Conservation (phyloP, 371 early-diverging fungal species). For the Fennellomyces sp. region DNA sequence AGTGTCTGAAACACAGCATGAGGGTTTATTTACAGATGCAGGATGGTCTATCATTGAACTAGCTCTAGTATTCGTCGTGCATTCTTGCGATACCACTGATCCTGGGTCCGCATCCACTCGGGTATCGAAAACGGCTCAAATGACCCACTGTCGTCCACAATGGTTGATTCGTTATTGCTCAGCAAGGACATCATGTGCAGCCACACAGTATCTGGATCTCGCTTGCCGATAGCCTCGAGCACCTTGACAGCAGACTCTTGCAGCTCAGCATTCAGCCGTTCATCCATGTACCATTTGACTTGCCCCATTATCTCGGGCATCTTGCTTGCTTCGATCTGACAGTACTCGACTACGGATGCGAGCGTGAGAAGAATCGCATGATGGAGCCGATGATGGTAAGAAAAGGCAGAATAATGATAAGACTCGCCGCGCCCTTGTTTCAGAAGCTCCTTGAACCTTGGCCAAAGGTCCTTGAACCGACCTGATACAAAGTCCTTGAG, state of each 20-base stretch:
- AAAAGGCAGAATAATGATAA: conserved; percentile 35
- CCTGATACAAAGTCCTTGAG: conserved; percentile 52
- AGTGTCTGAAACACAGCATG: not conserved
- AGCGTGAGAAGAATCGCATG: conserved; percentile 33
- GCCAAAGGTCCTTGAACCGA: conserved; percentile 56
- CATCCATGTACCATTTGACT: conserved; percentile 26
- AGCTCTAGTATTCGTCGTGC: not conserved
- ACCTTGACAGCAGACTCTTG: conserved; percentile 23
- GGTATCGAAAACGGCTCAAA: conserved; percentile 28
- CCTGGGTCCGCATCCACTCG: conserved; percentile 22
- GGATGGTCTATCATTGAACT: not conserved
- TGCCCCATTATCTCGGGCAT: conserved; percentile 31
- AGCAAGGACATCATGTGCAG: conserved; percentile 21
- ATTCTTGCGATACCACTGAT: conserved; percentile 3
- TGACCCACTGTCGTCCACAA: not conserved
- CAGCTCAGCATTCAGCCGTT: conserved; percentile 30
- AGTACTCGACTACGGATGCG: conserved; percentile 20
- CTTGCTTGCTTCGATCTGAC: conserved; percentile 23
- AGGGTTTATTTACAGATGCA: no score
- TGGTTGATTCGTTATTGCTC: conserved; percentile 5
- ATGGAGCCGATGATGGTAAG: conserved; percentile 37
- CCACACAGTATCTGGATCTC: conserved; percentile 52
- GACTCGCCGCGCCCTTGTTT: conserved; percentile 10
- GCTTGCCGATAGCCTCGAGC: conserved; percentile 21
- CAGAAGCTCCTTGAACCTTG: conserved; percentile 36